Evolutionary conservation across 2,329 filamentous ascomycete genomes (phyloP), one percentile per base, ranked within the genome.

Genomic region (Xylariaceae sp.): DNA sequence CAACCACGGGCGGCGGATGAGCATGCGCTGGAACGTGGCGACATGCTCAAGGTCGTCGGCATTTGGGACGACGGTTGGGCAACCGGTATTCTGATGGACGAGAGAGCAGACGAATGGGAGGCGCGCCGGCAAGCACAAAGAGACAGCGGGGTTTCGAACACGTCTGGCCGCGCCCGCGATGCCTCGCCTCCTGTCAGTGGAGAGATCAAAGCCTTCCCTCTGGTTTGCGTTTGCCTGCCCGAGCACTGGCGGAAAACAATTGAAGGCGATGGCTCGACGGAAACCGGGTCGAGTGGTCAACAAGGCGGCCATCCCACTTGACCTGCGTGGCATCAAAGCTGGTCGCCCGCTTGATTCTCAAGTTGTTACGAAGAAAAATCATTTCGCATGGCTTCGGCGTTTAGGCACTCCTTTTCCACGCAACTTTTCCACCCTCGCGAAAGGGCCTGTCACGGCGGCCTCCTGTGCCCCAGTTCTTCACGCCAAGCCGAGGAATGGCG

Each of bases 41-140:
- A 98, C 55, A 95, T 98, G 89, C 73, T 98, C 52, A 96, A 95
- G 64, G 81, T 98, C 11, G 83, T 96, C 19, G 92, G 92, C 42
- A 98, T 98, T 46, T 98, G 92, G 92, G 92, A 98, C 52, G 92
- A 98, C 57, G 92, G 92, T 29, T 98, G 92, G 92, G 92, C 92
- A 9, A 98, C 92, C 2, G 92, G 92, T 50, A 74, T 95, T 35
- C 72, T 93, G 54, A 65, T 94, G 36, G 72, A 81, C 34, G 85
- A 94, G 50, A 74, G 77, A 35, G 88, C 88, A 3, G 90, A 96
- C 40, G 86, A 95, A 44, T 95, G 87, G 79, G 85, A 94, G 49
- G 72, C 74, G 27, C 74, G 81, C 43, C 75, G 77, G 50, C 80
- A 84, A 51, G 67, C 78, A 21, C 88, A 94, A 54, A 77, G 92